Evolutionary conservation across 768 basidiomycete genomes (phyloP).

Genomic region (Termitomyces sp.): DNA sequence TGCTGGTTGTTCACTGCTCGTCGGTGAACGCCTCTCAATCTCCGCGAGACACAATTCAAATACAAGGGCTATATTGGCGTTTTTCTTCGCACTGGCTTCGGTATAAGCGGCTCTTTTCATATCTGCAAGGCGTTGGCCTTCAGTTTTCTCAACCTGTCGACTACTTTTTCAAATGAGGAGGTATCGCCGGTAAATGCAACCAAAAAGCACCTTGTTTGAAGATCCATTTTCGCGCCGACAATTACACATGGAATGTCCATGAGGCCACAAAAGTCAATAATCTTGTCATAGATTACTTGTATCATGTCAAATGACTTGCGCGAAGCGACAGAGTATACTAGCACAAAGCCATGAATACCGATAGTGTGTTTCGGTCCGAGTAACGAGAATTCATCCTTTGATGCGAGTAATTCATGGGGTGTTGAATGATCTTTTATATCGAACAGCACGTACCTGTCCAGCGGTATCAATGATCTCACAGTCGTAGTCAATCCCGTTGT

Average conservation of each 20-base stretch:
- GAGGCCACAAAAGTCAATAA: slow-evolving; percentile 79
- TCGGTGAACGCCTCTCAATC: slow-evolving; percentile 62
- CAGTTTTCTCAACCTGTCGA: slow-evolving; percentile 61
- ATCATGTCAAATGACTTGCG: slow-evolving; percentile 89
- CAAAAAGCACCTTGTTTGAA: slow-evolving; percentile 58
- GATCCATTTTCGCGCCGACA: slow-evolving; percentile 85
- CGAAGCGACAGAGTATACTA: slow-evolving; percentile 88
- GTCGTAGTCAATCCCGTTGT: slow-evolving; percentile 78
- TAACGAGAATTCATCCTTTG: slow-evolving; percentile 86
- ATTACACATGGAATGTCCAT: slow-evolving; percentile 85
- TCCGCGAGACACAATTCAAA: slow-evolving; percentile 77
- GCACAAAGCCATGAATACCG: slow-evolving; percentile 90
- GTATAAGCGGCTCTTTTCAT: slow-evolving; percentile 70
- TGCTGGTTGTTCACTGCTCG: slow-evolving; percentile 35
- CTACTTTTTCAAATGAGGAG: slow-evolving; percentile 19
- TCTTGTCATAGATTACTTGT: slow-evolving; percentile 87
- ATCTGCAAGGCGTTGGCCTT: slow-evolving; percentile 69
- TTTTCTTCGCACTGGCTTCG: slow-evolving; percentile 81
- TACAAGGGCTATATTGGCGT: slow-evolving; percentile 77
- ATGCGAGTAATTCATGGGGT: slow-evolving; percentile 1
- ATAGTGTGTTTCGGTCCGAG: slow-evolving; percentile 86
- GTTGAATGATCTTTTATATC: background rate
- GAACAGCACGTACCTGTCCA: slow-evolving; percentile 67
- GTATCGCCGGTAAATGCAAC: slow-evolving; percentile 2
- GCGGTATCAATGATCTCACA: slow-evolving; percentile 96